A percentile compares a stretch with the other conserved stretches of the same genome.
Conservation (phyloP, 495 filamentous ascomycete species). For the Emericellopsis terricola region DNA sequence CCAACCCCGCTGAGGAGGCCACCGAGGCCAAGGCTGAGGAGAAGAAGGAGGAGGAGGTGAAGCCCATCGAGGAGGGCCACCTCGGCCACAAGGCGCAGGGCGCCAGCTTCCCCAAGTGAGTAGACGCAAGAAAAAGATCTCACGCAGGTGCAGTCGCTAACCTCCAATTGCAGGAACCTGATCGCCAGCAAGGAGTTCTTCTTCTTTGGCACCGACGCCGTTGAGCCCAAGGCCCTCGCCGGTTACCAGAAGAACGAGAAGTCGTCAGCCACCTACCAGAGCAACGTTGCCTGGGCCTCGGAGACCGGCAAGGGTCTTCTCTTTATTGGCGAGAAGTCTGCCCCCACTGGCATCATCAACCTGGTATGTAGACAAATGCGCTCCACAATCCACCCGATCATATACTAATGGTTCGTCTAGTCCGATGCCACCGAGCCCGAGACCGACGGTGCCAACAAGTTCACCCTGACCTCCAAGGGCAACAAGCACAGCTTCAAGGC, state of each 20-base stretch:
- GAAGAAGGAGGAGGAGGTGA: slow-evolving; percentile 35
- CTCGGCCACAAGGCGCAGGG: slow-evolving; percentile 80
- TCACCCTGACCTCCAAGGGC: slow-evolving; percentile 64
- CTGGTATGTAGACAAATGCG: slow-evolving; percentile 35
- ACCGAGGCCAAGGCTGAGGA: slow-evolving; percentile 19
- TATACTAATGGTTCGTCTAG: slow-evolving; percentile 22
- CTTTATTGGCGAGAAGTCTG: slow-evolving; percentile 69
- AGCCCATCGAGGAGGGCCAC: slow-evolving; percentile 54
- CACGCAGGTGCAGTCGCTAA: slow-evolving; percentile 8
- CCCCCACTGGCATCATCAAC: slow-evolving; percentile 67
- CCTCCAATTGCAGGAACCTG: slow-evolving; percentile 17
- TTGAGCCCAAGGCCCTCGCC: slow-evolving; percentile 54
- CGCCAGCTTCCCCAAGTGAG: slow-evolving; percentile 69
- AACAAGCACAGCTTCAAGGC: slow-evolving; percentile 89
- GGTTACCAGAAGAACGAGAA: slow-evolving; percentile 77
- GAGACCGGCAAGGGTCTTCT: slow-evolving; percentile 92
- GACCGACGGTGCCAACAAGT: slow-evolving; percentile 57
- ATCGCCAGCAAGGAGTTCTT: slow-evolving; percentile 44
- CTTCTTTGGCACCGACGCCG: slow-evolving; percentile 76
- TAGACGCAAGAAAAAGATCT: slow-evolving; percentile 2
- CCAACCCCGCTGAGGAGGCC: slow-evolving; percentile 24
- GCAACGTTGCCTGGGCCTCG: slow-evolving; percentile 69
- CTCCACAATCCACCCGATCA: neutral
- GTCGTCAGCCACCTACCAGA: slow-evolving; percentile 53
- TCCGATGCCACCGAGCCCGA: slow-evolving; percentile 67